phyloP scores from a whole-genome alignment of 139 green algal species.

The Eudorina sp. region DNA sequence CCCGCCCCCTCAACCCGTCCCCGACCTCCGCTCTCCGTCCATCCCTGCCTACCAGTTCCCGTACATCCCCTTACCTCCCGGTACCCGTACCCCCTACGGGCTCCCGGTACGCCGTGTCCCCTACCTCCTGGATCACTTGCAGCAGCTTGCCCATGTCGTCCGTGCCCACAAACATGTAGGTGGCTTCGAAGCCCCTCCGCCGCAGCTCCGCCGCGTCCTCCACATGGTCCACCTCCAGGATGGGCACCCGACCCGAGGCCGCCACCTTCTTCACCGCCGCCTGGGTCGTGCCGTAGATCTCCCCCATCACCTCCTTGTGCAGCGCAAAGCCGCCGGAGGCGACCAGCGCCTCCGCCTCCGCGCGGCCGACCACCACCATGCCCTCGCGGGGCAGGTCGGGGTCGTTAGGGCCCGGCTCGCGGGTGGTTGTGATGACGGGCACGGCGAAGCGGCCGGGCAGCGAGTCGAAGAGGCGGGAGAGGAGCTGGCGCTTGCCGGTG shows the following conservation, averaged over 20 bases:
- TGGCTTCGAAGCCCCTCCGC: constrained; percentile 62
- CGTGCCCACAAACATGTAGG: constrained; percentile 63
- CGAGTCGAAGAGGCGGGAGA: constrained; percentile 67
- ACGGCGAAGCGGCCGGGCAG: constrained; percentile 62
- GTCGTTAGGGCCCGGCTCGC: background rate
- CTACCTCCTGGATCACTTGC: constrained; percentile 32
- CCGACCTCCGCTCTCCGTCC: too few relatives aligned
- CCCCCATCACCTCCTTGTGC: constrained; percentile 58
- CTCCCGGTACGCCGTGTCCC: background rate
- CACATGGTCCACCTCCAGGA: constrained; percentile 78
- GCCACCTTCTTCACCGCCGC: constrained; percentile 63
- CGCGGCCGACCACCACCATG: constrained; percentile 56
- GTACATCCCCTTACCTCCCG: too few relatives aligned
- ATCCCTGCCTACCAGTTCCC: too few relatives aligned
- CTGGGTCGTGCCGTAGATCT: constrained; percentile 72
- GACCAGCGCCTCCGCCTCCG: constrained; percentile 53
- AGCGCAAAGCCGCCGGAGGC: constrained; percentile 50
- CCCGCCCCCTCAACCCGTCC: too few relatives aligned
- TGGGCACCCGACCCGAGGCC: constrained; percentile 60
- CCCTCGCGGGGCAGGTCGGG: constrained; percentile 41
- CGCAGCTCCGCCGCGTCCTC: constrained; percentile 61
- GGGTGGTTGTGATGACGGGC: constrained; percentile 62
- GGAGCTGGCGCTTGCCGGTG: constrained; percentile 71
- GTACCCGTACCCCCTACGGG: too few relatives aligned
- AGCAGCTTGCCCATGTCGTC: constrained; percentile 48